Evolutionary conservation across 345 rosid genomes (phyloP), one percentile per base, ranked within the genome.

Genomic region (Ailanthus altissimus): DNA sequence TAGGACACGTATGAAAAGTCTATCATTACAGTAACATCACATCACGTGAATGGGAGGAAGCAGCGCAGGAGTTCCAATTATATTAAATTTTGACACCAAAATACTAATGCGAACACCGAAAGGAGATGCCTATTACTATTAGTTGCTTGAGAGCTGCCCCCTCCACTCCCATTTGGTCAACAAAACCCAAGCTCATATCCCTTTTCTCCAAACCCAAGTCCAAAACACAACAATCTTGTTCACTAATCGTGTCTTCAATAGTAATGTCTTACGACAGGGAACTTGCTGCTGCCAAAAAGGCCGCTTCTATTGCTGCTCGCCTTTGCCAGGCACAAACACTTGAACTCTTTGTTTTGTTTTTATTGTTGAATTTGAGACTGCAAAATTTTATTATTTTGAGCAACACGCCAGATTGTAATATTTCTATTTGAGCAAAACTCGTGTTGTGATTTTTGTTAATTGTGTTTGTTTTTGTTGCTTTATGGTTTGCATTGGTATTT

Each of bases 211-310:
- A 38, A 54, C 67, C 67, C 85, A 77, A 60, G 62, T 57, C 42
- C 2, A 16, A 74, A 53, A 81, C 38, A 62, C 81, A 47, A 6
- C 81, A 45, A 56, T 76, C 76, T 28, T 78, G 75, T 64, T 80
- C 60, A 4, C 11, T 40, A 4, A 8, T 74, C 13, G 49, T 47
- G 21, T 66, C 82, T 75, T 74, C 84, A 1, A 15, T 69, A 42
- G 65, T 77, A 16, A 87, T 91, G 94, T 67, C 92, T 76, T 96
- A 96, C 81, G 91, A 85, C 45, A 90, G 89, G 83, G 97, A 91
- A 83, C 92, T 96, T 77, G 89, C 81, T 28, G 97, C 95, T 40
- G 99, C 99, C 81, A 93, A 89, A 93, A 92, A 88, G 78, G 99
- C 97, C 43, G 95, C 89, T 74, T 88, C 91, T 46, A 88, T 96